Base-by-base conservation (phyloP, 805 yeast genomes). In the Cyberlindnera sargentensis region DNA sequence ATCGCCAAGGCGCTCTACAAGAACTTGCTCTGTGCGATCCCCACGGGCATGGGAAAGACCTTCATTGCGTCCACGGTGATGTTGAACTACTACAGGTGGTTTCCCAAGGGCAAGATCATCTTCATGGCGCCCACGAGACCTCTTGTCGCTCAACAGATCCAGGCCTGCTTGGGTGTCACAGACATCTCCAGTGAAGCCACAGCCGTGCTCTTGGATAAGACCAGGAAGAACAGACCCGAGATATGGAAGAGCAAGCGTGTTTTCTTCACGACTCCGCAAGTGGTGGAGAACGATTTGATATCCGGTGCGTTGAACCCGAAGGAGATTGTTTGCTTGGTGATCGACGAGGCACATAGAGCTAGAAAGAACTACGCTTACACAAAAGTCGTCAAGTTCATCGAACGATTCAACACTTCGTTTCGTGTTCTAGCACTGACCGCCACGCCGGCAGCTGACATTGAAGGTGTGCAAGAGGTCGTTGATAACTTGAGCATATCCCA, bases 101-200 rank as follows among this genome's bases (percentile, higher is more conserved):
- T 90, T 23, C 75, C 75, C 11, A 61, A 65, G 4, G 79, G 88
- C 3, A 93, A 90, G 57, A 78, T 93, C 51, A 76, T 95, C 2
- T 93, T 93, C 62, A 82, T 91, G 82, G 99, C 99, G 0, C 99
- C 99, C 0, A 93, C 99, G 2, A 72, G 90, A 50, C 99, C 99
- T 0, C 70, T 93, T 43, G 98, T 93, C 6, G 90, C 96, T 1
- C 99, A 93, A 64, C 99, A 93, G 64, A 84, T 91, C 51, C 84
- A 84, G 56, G 97, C 98, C 1, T 93, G 96, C 58, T 72, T 88
- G 43, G 83, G 87, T 7, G 80, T 86, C 11, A 82, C 95, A 0
- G 97, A 96, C 4, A 78, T 95, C 23, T 83, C 95, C 1, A 67
- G 80, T 39, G 67, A 74, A 24, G 82, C 82, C 37, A 85, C 91